Evolutionary conservation across 164 flowering plant genomes (phyloP).

Genomic region (Chimonanthus praecox): DNA sequence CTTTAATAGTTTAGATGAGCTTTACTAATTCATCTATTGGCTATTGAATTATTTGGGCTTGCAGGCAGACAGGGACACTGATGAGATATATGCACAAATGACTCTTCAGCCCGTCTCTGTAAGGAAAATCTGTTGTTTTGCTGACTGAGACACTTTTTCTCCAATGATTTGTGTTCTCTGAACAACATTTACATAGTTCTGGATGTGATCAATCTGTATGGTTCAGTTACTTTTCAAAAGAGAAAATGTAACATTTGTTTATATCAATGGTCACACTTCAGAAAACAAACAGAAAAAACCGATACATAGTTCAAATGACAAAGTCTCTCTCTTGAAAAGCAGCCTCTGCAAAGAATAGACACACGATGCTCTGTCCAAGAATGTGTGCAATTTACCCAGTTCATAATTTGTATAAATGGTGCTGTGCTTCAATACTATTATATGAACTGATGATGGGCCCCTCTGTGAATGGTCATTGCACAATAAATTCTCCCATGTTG

Average conservation of each 20-base stretch:
- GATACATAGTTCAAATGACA: too few relatives aligned
- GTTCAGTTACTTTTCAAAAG: background rate
- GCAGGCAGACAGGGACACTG: slow-evolving; percentile 95
- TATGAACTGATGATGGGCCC: too few relatives aligned
- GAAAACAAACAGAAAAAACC: too few relatives aligned
- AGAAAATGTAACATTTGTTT: background rate
- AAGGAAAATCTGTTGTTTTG: slow-evolving; percentile 23
- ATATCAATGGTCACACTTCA: background rate
- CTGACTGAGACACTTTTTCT: background rate
- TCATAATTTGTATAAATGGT: background rate
- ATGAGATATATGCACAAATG: slow-evolving; percentile 97
- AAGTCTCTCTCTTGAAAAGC: background rate
- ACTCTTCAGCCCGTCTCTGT: slow-evolving; percentile 95
- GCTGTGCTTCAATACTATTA: background rate
- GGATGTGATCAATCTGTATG: background rate
- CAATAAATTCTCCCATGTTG: background rate
- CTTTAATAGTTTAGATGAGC: background rate
- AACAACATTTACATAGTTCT: background rate
- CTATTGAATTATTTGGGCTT: slow-evolving; percentile 3
- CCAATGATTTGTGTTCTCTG: background rate
- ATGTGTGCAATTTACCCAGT: background rate
- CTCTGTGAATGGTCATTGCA: background rate
- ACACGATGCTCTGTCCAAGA: background rate
- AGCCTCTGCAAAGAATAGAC: background rate
- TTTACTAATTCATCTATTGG: background rate